A percentile compares a stretch with the other conserved stretches of the same genome.
Evolutionary conservation across 306 rosid species (phyloP).

Genomic region (Quercus dentata): DNA sequence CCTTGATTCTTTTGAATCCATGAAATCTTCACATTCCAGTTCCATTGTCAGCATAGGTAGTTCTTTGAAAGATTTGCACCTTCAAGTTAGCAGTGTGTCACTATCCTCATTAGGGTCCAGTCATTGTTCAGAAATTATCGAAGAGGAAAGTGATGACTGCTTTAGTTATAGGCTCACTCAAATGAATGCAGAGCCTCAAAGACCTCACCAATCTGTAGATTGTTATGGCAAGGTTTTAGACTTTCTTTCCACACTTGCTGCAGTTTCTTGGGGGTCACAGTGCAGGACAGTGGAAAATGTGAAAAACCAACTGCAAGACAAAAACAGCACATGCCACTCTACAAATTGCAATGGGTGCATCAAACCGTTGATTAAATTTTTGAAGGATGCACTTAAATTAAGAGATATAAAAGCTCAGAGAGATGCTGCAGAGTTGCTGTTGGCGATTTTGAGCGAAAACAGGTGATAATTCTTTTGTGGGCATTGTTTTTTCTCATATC

Average conservation of each 20-base stretch:
- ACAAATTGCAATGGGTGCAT: not conserved
- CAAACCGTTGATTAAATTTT: constrained; percentile 19
- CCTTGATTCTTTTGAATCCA: not conserved
- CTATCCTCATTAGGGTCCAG: constrained; percentile 7
- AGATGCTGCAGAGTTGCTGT: constrained; percentile 21
- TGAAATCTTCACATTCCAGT: not conserved
- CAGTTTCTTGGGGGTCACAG: constrained; percentile 28
- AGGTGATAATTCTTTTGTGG: constrained; percentile 4
- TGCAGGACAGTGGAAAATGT: constrained; percentile 21
- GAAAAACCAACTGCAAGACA: constrained; percentile 3
- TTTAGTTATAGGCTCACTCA: not conserved
- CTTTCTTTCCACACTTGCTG: constrained; percentile 6
- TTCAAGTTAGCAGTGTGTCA: constrained; percentile 23
- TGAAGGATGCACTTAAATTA: constrained; percentile 10
- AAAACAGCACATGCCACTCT: not conserved
- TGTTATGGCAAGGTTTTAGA: not conserved
- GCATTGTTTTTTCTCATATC: not conserved
- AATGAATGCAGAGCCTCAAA: constrained; percentile 1
- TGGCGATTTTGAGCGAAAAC: constrained; percentile 12
- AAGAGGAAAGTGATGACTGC: not conserved
- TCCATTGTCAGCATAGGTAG: constrained; percentile 22
- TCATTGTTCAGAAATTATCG: not conserved
- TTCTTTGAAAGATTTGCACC: constrained; percentile 5
- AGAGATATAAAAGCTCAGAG: constrained; percentile 23
- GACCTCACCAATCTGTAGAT: not conserved